Percentiles rank a stretch among this genome's conserved stretches.
Conservation (phyloP, 352 stramenopile genomes). For the Phytophthora cryptogea region DNA sequence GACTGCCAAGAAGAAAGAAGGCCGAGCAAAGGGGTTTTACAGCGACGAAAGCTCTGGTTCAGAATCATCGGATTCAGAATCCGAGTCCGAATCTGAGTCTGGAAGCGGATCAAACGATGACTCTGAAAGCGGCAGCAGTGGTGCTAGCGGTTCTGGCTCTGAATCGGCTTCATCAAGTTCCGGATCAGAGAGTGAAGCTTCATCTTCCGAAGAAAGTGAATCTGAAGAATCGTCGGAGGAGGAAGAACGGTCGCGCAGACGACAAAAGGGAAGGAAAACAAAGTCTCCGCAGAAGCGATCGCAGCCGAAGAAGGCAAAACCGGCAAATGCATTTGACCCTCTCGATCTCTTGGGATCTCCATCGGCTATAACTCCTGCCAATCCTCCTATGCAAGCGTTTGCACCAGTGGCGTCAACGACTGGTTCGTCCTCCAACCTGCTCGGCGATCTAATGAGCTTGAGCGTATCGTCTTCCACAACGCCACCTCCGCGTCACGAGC, state of each 20-base stretch:
- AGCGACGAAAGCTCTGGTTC: constrained; percentile 63
- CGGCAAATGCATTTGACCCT: constrained; percentile 48
- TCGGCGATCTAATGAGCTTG: constrained; percentile 68
- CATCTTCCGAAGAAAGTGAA: constrained; percentile 49
- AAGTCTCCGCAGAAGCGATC: constrained; percentile 43
- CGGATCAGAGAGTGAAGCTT: constrained; percentile 49
- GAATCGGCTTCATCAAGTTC: constrained; percentile 45
- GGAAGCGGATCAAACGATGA: constrained; percentile 49
- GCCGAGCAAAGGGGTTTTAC: constrained; percentile 58
- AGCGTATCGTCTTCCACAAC: constrained; percentile 49
- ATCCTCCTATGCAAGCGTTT: constrained; percentile 15
- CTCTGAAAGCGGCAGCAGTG: constrained; percentile 35
- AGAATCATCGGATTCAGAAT: constrained; percentile 35
- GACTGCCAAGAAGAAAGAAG: constrained; percentile 41
- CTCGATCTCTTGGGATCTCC: constrained; percentile 50
- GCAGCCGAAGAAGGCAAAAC: constrained; percentile 39
- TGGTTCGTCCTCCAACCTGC: constrained; percentile 30
- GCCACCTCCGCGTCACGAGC: constrained; percentile 42
- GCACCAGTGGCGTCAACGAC: constrained; percentile 14
- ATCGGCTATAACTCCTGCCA: constrained; percentile 19
- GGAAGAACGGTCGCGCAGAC: constrained; percentile 41
- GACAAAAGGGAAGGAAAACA: constrained; percentile 40
- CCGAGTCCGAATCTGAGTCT: constrained; percentile 43
- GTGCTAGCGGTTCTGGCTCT: constrained; percentile 33
- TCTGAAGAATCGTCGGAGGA: constrained; percentile 57